phyloP scores from a whole-genome alignment of 2,329 filamentous ascomycete species.

The Trichoderma brevicompactum region DNA sequence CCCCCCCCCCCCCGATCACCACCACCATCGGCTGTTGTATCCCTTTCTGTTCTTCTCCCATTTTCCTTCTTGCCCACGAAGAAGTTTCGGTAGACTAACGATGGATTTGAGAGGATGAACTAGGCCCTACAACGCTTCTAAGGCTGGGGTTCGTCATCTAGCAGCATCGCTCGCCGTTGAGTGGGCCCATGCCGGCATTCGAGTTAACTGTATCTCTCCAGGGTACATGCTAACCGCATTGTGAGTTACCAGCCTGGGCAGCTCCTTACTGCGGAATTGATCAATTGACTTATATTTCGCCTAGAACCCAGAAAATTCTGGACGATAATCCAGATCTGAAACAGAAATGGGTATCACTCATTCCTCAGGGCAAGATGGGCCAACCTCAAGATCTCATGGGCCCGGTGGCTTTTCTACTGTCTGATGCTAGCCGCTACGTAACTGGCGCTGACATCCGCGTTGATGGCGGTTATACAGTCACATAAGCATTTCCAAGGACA shows the following conservation, averaged over 20 bases:
- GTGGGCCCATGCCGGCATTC: conserved; percentile 85
- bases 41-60: too few relatives aligned
- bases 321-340: conserved; percentile 91
- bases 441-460: conserved; percentile 76
- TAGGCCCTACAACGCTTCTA: conserved; percentile 86
- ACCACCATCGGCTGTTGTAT: too few relatives aligned
- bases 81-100: background rate
- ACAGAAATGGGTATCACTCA: conserved; percentile 87
- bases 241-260: conserved; percentile 56
- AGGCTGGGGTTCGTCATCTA: conserved; percentile 88
- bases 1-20: too few relatives aligned
- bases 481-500: conserved; percentile 37
- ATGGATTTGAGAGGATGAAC: background rate
- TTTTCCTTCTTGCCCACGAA: too few relatives aligned
- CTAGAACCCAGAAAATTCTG: conserved; percentile 88
- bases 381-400: conserved; percentile 91
- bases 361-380: conserved; percentile 93
- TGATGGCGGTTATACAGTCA: conserved; percentile 87
- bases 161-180: conserved; percentile 89
- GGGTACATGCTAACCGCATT: conserved; percentile 96
- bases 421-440: conserved; percentile 76
- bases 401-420: conserved; percentile 83
- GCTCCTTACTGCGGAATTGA: background rate
- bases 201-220: conserved; percentile 93
- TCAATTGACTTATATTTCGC: conserved; percentile 17